Conservation (phyloP, 2,329 filamentous ascomycete species). For the Colletotrichum liriopes region DNA sequence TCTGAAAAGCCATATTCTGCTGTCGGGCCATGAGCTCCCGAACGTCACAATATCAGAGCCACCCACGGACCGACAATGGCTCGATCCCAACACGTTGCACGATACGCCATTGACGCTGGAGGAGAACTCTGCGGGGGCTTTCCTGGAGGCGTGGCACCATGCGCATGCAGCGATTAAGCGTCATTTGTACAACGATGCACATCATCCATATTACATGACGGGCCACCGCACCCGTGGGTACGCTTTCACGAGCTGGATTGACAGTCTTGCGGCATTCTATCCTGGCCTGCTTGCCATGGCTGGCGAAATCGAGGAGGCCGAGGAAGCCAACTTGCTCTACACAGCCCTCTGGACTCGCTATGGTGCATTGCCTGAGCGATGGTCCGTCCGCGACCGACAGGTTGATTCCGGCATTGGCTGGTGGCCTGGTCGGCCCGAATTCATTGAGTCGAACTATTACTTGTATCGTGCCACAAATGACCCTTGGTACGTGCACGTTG, state of each 20-base stretch:
- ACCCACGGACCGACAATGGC: constrained; percentile 57
- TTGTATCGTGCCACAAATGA: constrained; percentile 95
- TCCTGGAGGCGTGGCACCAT: constrained; percentile 86
- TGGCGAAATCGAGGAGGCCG: constrained; percentile 91
- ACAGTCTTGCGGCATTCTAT: constrained; percentile 96
- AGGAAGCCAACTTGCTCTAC: constrained; percentile 90
- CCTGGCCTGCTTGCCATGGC: constrained; percentile 89
- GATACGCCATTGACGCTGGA: constrained; percentile 70
- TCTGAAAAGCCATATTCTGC: constrained; percentile 91
- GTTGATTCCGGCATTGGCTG: constrained; percentile 91
- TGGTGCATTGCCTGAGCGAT: constrained; percentile 93
- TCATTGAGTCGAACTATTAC: constrained; percentile 97
- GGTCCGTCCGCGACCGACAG: constrained; percentile 87
- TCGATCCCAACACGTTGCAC: constrained; percentile 77
- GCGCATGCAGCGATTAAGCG: constrained; percentile 90
- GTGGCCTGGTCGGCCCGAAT: constrained; percentile 97
- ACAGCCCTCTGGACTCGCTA: constrained; percentile 96
- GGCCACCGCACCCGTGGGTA: constrained; percentile 91
- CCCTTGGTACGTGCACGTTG: constrained; percentile 95
- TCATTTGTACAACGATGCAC: constrained; percentile 88
- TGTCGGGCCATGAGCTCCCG: constrained; percentile 80
- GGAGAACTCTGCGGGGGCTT: constrained; percentile 82
- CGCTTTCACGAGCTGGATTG: constrained; percentile 92
- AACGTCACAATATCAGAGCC: constrained; percentile 64
- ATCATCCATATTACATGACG: constrained; percentile 94